phyloP scores from a whole-genome alignment of 345 rosid genomes.

The Xanthoceras sorbifolium region DNA sequence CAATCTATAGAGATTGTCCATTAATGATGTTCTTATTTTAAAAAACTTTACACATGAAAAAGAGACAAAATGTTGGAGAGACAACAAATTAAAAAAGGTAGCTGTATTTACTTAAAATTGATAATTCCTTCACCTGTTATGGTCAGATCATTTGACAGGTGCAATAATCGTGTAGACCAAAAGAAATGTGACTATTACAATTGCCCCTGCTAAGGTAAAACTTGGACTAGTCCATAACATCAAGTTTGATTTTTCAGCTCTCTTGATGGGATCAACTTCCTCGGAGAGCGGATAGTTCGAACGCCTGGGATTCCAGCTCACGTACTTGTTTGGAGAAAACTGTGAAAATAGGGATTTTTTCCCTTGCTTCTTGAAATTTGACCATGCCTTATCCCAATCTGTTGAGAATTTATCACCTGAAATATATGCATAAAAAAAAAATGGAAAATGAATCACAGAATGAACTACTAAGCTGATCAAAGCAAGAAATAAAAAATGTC shows the following conservation, averaged over 20 bases:
- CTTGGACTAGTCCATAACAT: constrained; percentile 79
- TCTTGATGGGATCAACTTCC: constrained; percentile 92
- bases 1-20: not conserved
- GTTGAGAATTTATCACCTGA: constrained; percentile 72
- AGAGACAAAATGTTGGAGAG: not conserved
- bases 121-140: not conserved
- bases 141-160: constrained; percentile 57
- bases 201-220: constrained; percentile 74
- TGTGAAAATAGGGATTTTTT: constrained; percentile 64
- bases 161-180: constrained; percentile 81
- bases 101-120: constrained; percentile 19
- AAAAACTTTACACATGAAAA: constrained; percentile 1
- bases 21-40: not conserved
- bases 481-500: not conserved
- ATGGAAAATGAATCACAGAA: not conserved
- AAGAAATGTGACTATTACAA: constrained; percentile 66
- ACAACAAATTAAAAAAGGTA: too few species aligned
- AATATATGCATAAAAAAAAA: constrained; percentile 8
- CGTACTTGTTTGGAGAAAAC: constrained; percentile 78
- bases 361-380: constrained; percentile 76
- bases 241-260: constrained; percentile 84
- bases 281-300: constrained; percentile 84
- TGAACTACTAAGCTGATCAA: not conserved
- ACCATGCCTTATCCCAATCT: constrained; percentile 97
- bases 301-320: constrained; percentile 82